Evolutionary conservation across 208 protist species (phyloP), one percentile per base, ranked within the genome.

Genomic region (Porcisia hertigi): DNA sequence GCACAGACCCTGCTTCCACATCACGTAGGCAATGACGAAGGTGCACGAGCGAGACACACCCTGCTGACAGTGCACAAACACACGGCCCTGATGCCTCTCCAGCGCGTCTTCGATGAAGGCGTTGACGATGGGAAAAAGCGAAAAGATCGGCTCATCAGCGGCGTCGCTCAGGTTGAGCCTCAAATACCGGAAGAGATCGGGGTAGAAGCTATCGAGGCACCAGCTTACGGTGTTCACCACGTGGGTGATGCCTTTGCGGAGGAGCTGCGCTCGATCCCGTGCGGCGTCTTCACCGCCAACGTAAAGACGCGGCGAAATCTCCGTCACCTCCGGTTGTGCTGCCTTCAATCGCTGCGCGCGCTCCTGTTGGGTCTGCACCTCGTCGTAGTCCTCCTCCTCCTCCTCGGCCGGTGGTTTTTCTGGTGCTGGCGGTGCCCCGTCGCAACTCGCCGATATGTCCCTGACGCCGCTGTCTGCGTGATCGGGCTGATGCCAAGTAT

Each of bases 41-140:
- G 93, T 92, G 79, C 89, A 96, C 11, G 92, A 95, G 36, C 95
- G 94, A 3, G 93, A 98, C 23, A 98, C 95, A 69, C 97, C 97
- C 75, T 98, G 97, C 62, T 99, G 96, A 77, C 97, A 99, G 82
- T 99, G 97, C 49, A 99, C 88, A 59, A 98, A 96, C 30, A 95
- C 87, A 36, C 89, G 92, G 0, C 96, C 96, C 8, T 64, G 52
- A 43, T 71, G 53, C 43, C 20, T 30, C 76, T 85, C 25, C 39
- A 83, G 80, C 47, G 84, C 86, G 52, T 90, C 69, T 71, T 98
- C 91, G 20, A 99, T 91, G 69, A 97, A 98, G 11, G 84, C 81
- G 73, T 95, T 92, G 25, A 98, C 92, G 23, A 95, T 65, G 18
- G 92, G 88, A 70, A 98, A 93, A 41, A 99, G 78, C n/a, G 88